These are phyloP conservation scores for Coelastrella sp. DNA, from an alignment of 139 green algal genomes.

Conservation along the genomic window DNA sequence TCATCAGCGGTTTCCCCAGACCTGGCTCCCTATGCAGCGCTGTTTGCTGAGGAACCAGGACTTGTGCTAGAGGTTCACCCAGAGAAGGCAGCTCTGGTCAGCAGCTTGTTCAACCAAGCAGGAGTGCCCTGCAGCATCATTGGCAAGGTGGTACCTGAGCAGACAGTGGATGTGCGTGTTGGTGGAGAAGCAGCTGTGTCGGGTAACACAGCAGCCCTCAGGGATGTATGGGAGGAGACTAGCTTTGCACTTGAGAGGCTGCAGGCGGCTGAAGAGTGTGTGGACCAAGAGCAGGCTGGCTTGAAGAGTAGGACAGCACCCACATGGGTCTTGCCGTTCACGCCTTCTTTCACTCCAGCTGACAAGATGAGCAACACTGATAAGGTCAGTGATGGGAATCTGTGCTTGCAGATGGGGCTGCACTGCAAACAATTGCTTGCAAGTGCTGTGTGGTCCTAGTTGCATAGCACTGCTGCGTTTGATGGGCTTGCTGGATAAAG, in stretches of 20 bases:
- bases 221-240: slow-evolving; percentile 95
- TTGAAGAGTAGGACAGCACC: slow-evolving; percentile 71
- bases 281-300: slow-evolving; percentile 81
- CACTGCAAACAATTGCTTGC: too few species aligned
- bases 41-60: slow-evolving; percentile 98
- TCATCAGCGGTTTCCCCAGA: slow-evolving; percentile 40
- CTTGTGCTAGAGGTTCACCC: slow-evolving; percentile 92
- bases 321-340: slow-evolving; percentile 88
- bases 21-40: slow-evolving; percentile 61
- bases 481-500: background rate
- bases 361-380: slow-evolving; percentile 70
- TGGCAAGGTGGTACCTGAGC: slow-evolving; percentile 64
- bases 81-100: slow-evolving; percentile 68
- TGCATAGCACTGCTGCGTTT: too few species aligned
- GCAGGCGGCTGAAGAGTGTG: slow-evolving; percentile 84
- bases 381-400: slow-evolving; percentile 59
- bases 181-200: slow-evolving; percentile 57
- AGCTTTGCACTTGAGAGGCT: slow-evolving; percentile 93
- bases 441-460: too few species aligned
- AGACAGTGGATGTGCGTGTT: slow-evolving; percentile 70
- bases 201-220: slow-evolving; percentile 69
- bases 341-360: slow-evolving; percentile 76
- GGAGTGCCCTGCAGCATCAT: slow-evolving; percentile 79
- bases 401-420: too few species aligned
- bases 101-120: slow-evolving; percentile 69